A percentile compares a stretch with the other conserved stretches of the same genome.
These are phyloP conservation scores for Cryphonectria japonica DNA, from an alignment of 2,329 filamentous ascomycete genomes.

Conservation along the genomic window DNA sequence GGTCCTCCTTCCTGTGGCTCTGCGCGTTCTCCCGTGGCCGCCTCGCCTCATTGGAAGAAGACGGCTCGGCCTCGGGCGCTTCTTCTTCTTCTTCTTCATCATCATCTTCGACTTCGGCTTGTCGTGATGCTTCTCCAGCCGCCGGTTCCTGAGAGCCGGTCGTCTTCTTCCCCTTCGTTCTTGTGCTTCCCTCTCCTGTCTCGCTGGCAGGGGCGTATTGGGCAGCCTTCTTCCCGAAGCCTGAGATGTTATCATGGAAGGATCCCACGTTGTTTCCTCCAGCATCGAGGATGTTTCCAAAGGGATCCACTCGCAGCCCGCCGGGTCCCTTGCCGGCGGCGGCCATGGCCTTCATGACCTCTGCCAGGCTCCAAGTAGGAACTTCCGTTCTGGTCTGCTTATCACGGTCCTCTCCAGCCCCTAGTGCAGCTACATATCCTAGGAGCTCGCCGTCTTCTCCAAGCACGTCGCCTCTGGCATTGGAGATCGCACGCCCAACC, in stretches of 20 bases:
- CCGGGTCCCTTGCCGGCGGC: slow-evolving; percentile 35
- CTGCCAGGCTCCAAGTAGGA: slow-evolving; percentile 38
- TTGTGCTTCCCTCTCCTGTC: slow-evolving; percentile 33
- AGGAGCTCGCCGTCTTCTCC: slow-evolving; percentile 48
- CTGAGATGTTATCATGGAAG: slow-evolving; percentile 49
- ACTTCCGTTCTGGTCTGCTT: slow-evolving; percentile 34
- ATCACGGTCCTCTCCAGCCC: slow-evolving; percentile 33
- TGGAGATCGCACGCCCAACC: slow-evolving; percentile 52
- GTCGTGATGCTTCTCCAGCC: slow-evolving; percentile 21
- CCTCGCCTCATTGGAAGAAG: slow-evolving; percentile 26
- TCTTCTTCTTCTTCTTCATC: slow-evolving; percentile 34
- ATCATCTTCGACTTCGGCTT: slow-evolving; percentile 31
- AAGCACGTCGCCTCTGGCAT: slow-evolving; percentile 50
- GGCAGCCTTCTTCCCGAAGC: slow-evolving; percentile 36
- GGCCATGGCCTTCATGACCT: slow-evolving; percentile 36
- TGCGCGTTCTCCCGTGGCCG: slow-evolving; percentile 41
- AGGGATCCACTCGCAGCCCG: slow-evolving; percentile 47
- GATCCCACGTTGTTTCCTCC: slow-evolving; percentile 51
- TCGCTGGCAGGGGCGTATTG: slow-evolving; percentile 19
- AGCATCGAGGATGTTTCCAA: slow-evolving; percentile 51
- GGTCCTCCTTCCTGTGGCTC: slow-evolving; percentile 43
- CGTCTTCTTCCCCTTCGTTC: slow-evolving; percentile 26
- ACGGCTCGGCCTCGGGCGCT: slow-evolving; percentile 34
- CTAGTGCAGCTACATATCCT: slow-evolving; percentile 50
- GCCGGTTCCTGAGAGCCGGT: slow-evolving; percentile 27